Conservation (phyloP, 805 yeast species). For the Myxozyma sirexii region DNA sequence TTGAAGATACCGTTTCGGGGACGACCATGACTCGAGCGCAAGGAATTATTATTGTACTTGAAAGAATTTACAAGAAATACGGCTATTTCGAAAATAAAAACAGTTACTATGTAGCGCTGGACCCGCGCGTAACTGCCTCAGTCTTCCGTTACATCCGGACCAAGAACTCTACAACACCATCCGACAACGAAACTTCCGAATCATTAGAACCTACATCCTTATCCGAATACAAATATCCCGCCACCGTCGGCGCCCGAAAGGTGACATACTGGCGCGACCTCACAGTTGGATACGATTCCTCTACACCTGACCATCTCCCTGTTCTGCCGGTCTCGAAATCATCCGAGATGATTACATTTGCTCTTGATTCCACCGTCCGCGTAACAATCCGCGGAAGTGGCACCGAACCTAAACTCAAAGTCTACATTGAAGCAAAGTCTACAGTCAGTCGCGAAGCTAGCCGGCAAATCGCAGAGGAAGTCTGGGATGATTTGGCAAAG, state of each 20-base stretch:
- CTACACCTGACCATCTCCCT: conserved; percentile 61
- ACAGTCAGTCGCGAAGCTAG: conserved; percentile 44
- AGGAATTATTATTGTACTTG: conserved; percentile 43
- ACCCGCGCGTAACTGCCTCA: conserved; percentile 52
- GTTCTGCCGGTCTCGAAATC: conserved; percentile 66
- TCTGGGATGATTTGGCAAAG: conserved; percentile 69
- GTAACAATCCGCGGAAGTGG: conserved; percentile 94
- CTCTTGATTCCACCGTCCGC: conserved; percentile 55
- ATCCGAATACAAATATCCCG: conserved; percentile 47
- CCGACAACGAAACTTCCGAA: background rate
- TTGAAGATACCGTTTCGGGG: conserved; percentile 20
- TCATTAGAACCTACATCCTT: background rate
- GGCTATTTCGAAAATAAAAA: conserved; percentile 86
- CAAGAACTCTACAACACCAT: background rate
- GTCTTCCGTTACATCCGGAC: conserved; percentile 61
- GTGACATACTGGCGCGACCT: conserved; percentile 79
- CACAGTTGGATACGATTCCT: conserved; percentile 78
- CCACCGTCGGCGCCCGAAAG: conserved; percentile 55
- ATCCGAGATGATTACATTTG: conserved; percentile 86
- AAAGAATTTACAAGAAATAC: conserved; percentile 60
- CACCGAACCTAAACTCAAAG: conserved; percentile 92
- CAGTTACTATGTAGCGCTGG: conserved; percentile 75
- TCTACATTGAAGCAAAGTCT: conserved; percentile 80
- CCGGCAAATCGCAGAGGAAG: conserved; percentile 53
- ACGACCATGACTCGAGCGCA: conserved; percentile 21